phyloP scores from a whole-genome alignment of 225 moss, liverwort and hornwort species.

The Thuidium tamariscinum region DNA sequence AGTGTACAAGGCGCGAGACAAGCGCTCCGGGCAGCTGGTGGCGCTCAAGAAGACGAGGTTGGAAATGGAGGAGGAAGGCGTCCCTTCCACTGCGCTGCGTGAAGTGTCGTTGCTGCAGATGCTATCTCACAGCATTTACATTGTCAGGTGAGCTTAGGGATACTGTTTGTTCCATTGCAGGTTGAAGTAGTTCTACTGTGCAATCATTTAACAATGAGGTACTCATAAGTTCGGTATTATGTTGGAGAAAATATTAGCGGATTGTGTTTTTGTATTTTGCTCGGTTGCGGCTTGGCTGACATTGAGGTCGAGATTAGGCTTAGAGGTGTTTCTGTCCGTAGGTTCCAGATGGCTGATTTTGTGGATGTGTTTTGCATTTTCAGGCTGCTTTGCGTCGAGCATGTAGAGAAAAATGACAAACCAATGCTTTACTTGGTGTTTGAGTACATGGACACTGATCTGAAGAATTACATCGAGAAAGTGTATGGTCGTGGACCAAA shows the following conservation, averaged over 20 bases:
- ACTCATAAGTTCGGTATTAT: not conserved
- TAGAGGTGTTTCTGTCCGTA: not conserved
- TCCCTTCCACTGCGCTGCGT: conserved; percentile 35
- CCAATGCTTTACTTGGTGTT: conserved; percentile 47
- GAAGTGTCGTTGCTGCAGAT: conserved; percentile 43
- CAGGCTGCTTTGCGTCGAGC: conserved; percentile 36
- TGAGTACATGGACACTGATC: conserved; percentile 49
- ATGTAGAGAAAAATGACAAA: conserved; percentile 25
- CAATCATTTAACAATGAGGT: too few relatives aligned
- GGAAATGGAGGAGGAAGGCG: conserved; percentile 43
- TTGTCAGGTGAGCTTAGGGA: conserved; percentile 1
- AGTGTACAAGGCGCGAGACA: conserved; percentile 47
- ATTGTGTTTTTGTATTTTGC: not conserved
- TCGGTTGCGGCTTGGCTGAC: not conserved
- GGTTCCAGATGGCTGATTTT: not conserved
- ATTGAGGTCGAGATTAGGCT: not conserved
- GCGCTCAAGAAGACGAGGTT: conserved; percentile 36
- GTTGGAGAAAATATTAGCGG: not conserved
- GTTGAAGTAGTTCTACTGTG: too few relatives aligned
- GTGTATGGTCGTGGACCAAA: conserved; percentile 28
- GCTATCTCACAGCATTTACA: conserved; percentile 21
- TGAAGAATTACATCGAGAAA: conserved; percentile 32
- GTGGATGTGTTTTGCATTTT: not conserved
- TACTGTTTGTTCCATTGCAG: not conserved
- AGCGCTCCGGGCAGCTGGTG: conserved; percentile 35